These are phyloP conservation scores for Cytidiella melzeri DNA, from an alignment of 768 basidiomycete species.

Conservation along the genomic window DNA sequence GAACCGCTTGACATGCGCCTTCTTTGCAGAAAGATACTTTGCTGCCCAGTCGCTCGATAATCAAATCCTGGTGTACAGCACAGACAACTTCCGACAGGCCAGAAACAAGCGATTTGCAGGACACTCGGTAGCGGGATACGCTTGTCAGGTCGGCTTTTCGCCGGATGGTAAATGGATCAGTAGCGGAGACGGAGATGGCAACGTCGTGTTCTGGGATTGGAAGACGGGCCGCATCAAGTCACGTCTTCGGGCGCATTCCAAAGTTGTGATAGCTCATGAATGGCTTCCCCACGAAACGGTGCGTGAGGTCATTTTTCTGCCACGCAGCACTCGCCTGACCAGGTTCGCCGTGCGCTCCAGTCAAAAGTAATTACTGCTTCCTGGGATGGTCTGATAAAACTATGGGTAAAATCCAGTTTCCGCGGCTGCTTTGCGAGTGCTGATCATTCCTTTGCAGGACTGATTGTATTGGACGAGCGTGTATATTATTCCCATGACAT, in stretches of 20 bases:
- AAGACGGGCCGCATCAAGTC: constrained; percentile 96
- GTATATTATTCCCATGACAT: constrained; percentile 14
- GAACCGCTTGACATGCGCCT: not conserved
- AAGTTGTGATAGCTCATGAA: constrained; percentile 97
- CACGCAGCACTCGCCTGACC: not conserved
- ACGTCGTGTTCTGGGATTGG: constrained; percentile 99
- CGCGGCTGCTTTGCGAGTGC: constrained; percentile 20
- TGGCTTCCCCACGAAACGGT: constrained; percentile 98
- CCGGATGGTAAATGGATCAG: constrained; percentile 99
- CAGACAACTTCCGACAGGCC: constrained; percentile 97
- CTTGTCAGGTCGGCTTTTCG: constrained; percentile 94
- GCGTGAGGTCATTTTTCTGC: constrained; percentile 30
- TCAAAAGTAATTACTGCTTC: constrained; percentile 96
- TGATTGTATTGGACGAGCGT: constrained; percentile 14
- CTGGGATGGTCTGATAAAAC: constrained; percentile 97
- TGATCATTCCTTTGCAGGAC: constrained; percentile 27
- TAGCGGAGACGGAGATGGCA: constrained; percentile 91
- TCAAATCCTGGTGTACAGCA: constrained; percentile 95
- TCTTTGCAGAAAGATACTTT: constrained; percentile 77
- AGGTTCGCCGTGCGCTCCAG: constrained; percentile 35
- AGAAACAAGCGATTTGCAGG: constrained; percentile 98
- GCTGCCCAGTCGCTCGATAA: constrained; percentile 98
- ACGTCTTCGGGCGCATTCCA: constrained; percentile 79
- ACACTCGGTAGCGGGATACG: constrained; percentile 95
- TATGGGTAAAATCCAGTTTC: constrained; percentile 66